Base-by-base conservation (phyloP, 495 filamentous ascomycete species). In the Aspergillus taichungensis region DNA sequence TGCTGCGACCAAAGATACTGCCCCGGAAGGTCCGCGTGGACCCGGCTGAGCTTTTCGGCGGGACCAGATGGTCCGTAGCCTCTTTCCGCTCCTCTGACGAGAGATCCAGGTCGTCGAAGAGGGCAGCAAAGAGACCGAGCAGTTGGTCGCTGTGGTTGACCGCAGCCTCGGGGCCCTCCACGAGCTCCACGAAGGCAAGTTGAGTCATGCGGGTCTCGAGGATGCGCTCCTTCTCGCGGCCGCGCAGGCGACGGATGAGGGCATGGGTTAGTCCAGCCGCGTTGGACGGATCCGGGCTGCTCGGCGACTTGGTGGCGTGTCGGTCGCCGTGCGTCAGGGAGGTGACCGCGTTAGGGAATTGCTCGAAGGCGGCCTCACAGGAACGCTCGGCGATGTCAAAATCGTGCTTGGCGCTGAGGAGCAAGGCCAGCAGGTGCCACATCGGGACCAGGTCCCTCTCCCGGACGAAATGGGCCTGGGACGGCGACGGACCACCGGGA, bases 201-300 rank as follows among this genome's bases (percentile, higher is more conserved):
- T 95, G 88, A 6, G 89, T 95, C 79, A 98, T 95, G 56, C 91
- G 94, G 29, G 95, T 76, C 61, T 96, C 85, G 14, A 98, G 61
- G 24, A 96, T 83, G 13, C 75, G 72, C 55, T 87, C 84, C 54
- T 85, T 91, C 55, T 95, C 88, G 32, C 79, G 78, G 45, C 76
- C 74, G 40, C 83, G 79, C 72, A 95, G 80, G 44, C 82, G 78
- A 47, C 85, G 80, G 8, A 90, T 77, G 13, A 85, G 54, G 6
- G 78, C 79, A 37, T 63, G 68, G 43, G 59, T 59, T 6, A 52
- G 42, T n/a, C 42, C 49, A 10, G 30, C 24, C 13, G 52, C 30
- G 30, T 46, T 43, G 18, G 51, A 44, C 47, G 43, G 46, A 2
- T 72, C 73, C 34, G 70, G 70, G 24, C 64, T 53, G 39, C 56